A percentile compares a stretch with the other conserved stretches of the same genome.
These are phyloP conservation scores for Tephrocybe sp. DNA, from an alignment of 768 basidiomycete genomes.

Conservation along the genomic window DNA sequence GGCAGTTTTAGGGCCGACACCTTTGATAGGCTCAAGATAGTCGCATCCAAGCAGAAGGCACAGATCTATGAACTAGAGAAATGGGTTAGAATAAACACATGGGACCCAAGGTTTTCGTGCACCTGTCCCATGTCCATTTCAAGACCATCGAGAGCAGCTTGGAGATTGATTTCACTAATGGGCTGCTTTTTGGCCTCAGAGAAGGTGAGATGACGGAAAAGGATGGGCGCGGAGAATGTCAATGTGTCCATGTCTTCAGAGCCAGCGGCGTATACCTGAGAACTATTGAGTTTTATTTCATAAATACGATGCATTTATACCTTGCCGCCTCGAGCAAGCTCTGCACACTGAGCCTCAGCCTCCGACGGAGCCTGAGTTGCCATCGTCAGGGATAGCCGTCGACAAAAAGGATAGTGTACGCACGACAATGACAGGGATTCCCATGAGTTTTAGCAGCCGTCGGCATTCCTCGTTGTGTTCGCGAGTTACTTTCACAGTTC, in stretches of 20 bases:
- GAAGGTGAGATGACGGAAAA: constrained; percentile 95
- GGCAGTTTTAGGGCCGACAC: constrained; percentile 93
- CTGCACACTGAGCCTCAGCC: constrained; percentile 98
- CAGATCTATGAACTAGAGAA: constrained; percentile 88
- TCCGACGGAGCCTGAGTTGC: constrained; percentile 85
- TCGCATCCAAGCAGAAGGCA: constrained; percentile 97
- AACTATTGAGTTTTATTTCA: background rate
- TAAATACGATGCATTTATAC: constrained; percentile 32
- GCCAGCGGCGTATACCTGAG: constrained; percentile 91
- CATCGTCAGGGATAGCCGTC: constrained; percentile 1
- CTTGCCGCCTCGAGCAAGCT: constrained; percentile 94
- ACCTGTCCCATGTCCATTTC: constrained; percentile 92
- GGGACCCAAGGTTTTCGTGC: constrained; percentile 7
- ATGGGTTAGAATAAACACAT: background rate
- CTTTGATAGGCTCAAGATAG: constrained; percentile 98
- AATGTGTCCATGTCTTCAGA: constrained; percentile 99
- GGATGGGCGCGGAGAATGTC: constrained; percentile 88
- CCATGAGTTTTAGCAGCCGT: constrained; percentile 86
- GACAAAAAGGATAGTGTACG: constrained; percentile 23
- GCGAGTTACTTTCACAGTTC: constrained; percentile 91
- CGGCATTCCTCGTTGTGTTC: constrained; percentile 97
- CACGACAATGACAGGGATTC: constrained; percentile 92
- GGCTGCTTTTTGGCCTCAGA: constrained; percentile 97
- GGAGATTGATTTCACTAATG: constrained; percentile 86
- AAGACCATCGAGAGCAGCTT: constrained; percentile 81